Evolutionary conservation across 352 stramenopile species (phyloP).

Genomic region (Phytophthora multivora): DNA sequence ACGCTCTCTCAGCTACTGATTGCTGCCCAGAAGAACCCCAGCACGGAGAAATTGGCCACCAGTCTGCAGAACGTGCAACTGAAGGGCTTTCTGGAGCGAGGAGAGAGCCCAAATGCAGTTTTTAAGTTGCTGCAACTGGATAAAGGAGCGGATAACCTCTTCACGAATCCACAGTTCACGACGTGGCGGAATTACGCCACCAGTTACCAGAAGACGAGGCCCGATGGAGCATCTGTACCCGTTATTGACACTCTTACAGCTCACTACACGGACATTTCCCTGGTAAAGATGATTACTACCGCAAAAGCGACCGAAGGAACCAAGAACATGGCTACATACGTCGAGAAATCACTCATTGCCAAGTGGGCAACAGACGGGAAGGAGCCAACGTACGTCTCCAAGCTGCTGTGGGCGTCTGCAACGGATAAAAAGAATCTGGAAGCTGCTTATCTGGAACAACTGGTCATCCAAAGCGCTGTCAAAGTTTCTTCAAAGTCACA

Average conservation of each 20-base stretch:
- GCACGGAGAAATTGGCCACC: constrained; percentile 1
- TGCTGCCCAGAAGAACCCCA: neutral
- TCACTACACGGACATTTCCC: neutral
- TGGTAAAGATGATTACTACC: neutral
- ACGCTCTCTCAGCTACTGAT: neutral
- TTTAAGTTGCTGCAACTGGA: constrained; percentile 14
- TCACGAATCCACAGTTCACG: constrained; percentile 1
- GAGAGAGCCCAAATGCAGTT: neutral
- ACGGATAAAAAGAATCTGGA: neutral
- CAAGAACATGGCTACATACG: neutral
- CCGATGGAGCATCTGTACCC: neutral
- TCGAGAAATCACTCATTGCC: neutral
- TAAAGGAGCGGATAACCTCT: constrained; percentile 6
- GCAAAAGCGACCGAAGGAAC: constrained; percentile 2
- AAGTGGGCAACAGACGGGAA: constrained; percentile 1
- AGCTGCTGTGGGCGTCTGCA: neutral
- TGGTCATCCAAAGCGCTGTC: neutral
- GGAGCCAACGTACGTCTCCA: neutral
- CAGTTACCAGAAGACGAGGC: neutral
- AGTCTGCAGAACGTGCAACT: neutral
- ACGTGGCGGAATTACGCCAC: constrained; percentile 4
- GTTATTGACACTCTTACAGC: constrained; percentile 2
- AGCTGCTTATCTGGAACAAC: neutral
- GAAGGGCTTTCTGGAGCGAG: neutral
- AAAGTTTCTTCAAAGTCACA: neutral